These are phyloP conservation scores for Neurospora sp. DNA, from an alignment of 495 filamentous ascomycete species.

Conservation along the genomic window DNA sequence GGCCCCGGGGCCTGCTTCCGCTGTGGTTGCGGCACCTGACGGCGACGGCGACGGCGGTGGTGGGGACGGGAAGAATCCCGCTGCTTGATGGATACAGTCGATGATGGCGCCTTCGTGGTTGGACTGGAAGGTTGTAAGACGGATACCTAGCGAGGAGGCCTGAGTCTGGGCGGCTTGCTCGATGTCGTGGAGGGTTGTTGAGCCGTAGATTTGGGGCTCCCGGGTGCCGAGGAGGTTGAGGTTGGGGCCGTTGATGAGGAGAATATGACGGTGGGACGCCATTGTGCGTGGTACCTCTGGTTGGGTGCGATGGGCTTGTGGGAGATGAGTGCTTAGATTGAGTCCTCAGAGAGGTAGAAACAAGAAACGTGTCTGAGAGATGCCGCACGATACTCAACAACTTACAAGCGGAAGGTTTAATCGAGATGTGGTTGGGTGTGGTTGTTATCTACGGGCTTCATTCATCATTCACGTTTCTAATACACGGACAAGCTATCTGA, in stretches of 20 bases:
- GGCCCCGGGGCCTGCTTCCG: slow-evolving; percentile 8
- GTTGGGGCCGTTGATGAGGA: slow-evolving; percentile 73
- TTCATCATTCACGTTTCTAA: not conserved
- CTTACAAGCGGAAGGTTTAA: not conserved
- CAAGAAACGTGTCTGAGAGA: not conserved
- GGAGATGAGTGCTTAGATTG: not conserved
- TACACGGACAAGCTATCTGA: not conserved
- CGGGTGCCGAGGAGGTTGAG: slow-evolving; percentile 68
- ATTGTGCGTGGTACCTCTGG: not conserved
- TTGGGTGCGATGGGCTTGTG: not conserved
- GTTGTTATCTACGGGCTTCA: not conserved
- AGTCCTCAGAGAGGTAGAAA: not conserved
- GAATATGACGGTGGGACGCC: slow-evolving; percentile 47
- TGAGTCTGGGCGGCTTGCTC: slow-evolving; percentile 34
- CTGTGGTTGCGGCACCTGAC: not conserved
- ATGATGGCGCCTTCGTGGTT: slow-evolving; percentile 58
- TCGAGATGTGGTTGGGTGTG: not conserved
- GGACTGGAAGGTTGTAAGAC: slow-evolving; percentile 49
- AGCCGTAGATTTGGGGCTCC: slow-evolving; percentile 62
- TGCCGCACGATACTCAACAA: not conserved
- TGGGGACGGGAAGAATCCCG: slow-evolving; percentile 18
- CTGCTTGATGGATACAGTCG: slow-evolving; percentile 49
- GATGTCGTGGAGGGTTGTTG: slow-evolving; percentile 51
- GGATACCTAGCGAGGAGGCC: slow-evolving; percentile 29
- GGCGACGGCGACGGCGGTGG: not conserved